Conservation (phyloP, 2,329 filamentous ascomycete species). For the Neofusicoccum sp. region DNA sequence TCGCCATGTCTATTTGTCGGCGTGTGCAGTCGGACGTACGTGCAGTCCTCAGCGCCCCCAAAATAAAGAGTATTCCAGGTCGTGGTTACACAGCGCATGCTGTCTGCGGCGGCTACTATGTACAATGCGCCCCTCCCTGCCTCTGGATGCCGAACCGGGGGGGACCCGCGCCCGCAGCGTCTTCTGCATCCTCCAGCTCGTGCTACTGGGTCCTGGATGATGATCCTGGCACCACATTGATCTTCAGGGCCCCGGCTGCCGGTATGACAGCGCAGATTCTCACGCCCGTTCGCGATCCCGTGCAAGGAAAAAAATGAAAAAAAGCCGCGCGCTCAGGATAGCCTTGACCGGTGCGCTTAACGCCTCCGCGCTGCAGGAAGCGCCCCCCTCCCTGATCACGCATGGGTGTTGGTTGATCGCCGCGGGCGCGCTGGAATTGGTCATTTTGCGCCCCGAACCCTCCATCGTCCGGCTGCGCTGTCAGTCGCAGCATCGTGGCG, state of each 20-base stretch:
- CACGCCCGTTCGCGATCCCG: neutral
- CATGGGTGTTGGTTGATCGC: neutral
- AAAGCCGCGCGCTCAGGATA: neutral
- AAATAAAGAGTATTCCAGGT: neutral
- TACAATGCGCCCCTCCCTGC: neutral
- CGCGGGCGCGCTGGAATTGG: neutral
- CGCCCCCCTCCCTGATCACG: neutral
- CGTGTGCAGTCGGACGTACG: neutral
- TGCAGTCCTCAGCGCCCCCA: neutral
- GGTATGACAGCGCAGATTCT: neutral
- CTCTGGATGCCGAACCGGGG: neutral
- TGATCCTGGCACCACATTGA: neutral
- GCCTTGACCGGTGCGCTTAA: neutral
- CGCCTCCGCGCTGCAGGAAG: neutral
- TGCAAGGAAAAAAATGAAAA: neutral
- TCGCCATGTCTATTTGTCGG: neutral
- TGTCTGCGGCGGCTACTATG: neutral
- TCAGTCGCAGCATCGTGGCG: constrained; percentile 8
- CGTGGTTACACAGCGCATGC: neutral
- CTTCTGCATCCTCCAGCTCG: constrained; percentile 1
- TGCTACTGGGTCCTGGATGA: neutral
- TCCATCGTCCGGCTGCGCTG: neutral
- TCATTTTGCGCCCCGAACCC: neutral
- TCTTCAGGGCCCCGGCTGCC: neutral
- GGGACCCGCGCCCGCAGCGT: neutral